Base-by-base conservation (phyloP, 495 filamentous ascomycete genomes). In the Acidomyces sp. region DNA sequence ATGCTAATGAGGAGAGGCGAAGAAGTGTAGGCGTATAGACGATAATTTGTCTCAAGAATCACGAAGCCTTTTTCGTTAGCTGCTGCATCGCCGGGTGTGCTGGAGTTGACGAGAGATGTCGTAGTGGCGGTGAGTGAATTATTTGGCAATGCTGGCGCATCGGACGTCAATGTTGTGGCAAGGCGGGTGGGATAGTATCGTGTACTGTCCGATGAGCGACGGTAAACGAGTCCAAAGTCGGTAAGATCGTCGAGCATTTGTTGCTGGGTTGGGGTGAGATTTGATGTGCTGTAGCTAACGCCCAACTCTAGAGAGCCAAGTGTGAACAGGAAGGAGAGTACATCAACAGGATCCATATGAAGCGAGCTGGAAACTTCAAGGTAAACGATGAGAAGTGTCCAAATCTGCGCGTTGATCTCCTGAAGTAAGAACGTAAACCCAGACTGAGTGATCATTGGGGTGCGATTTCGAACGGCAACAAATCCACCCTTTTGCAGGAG, bases 21-120 rank as follows among this genome's bases (percentile, higher is more conserved):
- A 18, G 75, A 76, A 4, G 92, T 95, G 64, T 96, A 97, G 22
- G 90, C 90, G 63, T 97, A 97, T 49, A 97, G 62, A 20, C 90
- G 82, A 64, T 95, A 95, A 64, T 97, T 97, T n/a, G 90, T 97
- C 68, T 97, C 90, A 50, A 96, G 70, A 50, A 97, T 82, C 54
- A 97, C 84, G 66, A 86, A 88, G 25, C 87, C 88, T 39, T 77
- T 75, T 56, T 24, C 62, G 29, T 37, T 34, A 12, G 37, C 18
- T 20, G 24, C 11, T 4, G 10, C 18, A 10, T 26, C 10, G 41
- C 31, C 31, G 7, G 6, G 6, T 38, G 15, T 17, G 22, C 10
- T n/a, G 5, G 21, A 10, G 4, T 13, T 29, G 28, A 9, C 34
- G 7, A 62, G 55, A 23, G 63, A 69, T 46, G 65, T 61, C 48